Evolutionary conservation across 2,329 filamentous ascomycete genomes (phyloP).

Genomic region (Myrmaecium sp.): DNA sequence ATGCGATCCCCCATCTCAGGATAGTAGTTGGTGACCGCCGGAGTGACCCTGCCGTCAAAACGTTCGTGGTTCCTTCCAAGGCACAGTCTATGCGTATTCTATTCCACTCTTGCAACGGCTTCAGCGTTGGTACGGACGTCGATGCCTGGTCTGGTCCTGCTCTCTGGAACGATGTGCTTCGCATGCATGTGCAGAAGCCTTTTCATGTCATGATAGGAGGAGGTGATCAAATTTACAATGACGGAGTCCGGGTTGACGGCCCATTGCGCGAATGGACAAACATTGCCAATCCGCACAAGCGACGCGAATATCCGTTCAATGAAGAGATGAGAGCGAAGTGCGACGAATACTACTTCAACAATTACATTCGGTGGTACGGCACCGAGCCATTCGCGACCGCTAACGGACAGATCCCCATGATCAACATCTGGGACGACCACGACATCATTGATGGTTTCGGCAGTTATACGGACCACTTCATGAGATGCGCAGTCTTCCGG

Average conservation of each 20-base stretch:
- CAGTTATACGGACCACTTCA: conserved; percentile 50
- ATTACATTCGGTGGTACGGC: conserved; percentile 51
- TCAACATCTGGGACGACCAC: conserved; percentile 50
- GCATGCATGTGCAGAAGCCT: conserved; percentile 40
- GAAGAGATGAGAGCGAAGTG: conserved; percentile 44
- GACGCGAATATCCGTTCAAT: conserved; percentile 43
- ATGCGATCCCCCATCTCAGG: conserved; percentile 54
- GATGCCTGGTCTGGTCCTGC: conserved; percentile 44
- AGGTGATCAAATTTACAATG: conserved; percentile 70
- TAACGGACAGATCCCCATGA: conserved; percentile 44
- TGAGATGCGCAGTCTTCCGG: conserved; percentile 47
- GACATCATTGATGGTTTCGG: conserved; percentile 53
- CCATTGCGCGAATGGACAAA: conserved; percentile 53
- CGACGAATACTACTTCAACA: conserved; percentile 45
- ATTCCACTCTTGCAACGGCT: conserved; percentile 54
- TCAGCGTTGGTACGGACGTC: conserved; percentile 48
- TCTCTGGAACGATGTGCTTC: conserved; percentile 48
- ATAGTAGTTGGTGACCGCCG: neutral
- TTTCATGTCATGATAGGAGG: conserved; percentile 68
- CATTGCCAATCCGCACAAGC: conserved; percentile 43
- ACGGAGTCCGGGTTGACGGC: conserved; percentile 67
- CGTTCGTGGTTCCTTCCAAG: conserved; percentile 40
- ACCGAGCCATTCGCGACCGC: conserved; percentile 44
- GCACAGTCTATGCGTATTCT: conserved; percentile 52
- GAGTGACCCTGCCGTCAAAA: conserved; percentile 19